phyloP scores from a whole-genome alignment of 768 basidiomycete species.

The Trametes maxima region DNA sequence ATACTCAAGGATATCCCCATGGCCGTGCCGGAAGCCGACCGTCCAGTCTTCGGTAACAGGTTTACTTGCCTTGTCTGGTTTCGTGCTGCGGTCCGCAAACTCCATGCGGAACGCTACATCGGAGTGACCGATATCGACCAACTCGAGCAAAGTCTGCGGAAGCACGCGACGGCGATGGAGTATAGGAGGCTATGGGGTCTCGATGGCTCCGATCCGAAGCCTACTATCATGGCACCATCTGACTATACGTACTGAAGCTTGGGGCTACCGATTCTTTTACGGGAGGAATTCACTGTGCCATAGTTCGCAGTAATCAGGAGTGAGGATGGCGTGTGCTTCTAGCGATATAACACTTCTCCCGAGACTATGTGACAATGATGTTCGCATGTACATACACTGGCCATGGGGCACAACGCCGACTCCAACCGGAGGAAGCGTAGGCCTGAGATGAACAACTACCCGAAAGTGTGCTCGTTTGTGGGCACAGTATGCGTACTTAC shows the following conservation, averaged over 20 bases:
- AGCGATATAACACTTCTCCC: too few relatives aligned
- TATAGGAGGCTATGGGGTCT: background rate
- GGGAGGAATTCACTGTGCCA: too few relatives aligned
- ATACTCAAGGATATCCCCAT: background rate
- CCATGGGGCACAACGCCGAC: too few relatives aligned
- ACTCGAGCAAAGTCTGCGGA: background rate
- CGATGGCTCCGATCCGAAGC: background rate
- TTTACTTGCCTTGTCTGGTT: constrained; percentile 5
- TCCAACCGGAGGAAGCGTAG: too few relatives aligned
- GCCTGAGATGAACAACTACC: too few relatives aligned
- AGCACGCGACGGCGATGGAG: background rate
- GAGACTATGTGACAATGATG: too few relatives aligned
- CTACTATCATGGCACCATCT: background rate
- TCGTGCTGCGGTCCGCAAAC: background rate
- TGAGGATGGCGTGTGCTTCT: too few relatives aligned
- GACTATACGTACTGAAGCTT: background rate
- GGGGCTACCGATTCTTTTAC: too few relatives aligned
- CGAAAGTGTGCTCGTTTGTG: too few relatives aligned
- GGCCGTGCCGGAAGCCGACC: background rate
- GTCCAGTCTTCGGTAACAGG: background rate
- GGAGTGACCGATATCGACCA: background rate
- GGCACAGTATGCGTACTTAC: too few relatives aligned
- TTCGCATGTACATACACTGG: too few relatives aligned
- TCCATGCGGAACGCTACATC: background rate
- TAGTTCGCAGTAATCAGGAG: too few relatives aligned